These are phyloP conservation scores for Abortiporus biennis DNA, from an alignment of 1,284 basidiomycete genomes.

Conservation along the genomic window DNA sequence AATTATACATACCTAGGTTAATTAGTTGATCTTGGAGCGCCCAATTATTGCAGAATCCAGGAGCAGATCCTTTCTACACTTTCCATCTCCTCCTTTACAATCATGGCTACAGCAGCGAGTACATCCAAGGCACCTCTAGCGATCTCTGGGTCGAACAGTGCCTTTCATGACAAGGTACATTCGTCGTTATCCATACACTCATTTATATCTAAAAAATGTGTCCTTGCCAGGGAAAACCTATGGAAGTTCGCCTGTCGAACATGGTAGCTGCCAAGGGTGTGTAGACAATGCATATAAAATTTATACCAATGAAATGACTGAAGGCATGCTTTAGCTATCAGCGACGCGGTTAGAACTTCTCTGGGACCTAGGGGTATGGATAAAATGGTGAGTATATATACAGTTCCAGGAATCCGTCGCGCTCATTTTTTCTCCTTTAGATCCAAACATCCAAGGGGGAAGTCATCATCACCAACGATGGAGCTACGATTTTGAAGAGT, in stretches of 20 bases:
- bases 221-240: slow-evolving; percentile 73
- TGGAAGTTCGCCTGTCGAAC: slow-evolving; percentile 92
- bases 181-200: slow-evolving; percentile 1
- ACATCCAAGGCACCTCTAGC: slow-evolving; percentile 24
- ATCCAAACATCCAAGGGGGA: slow-evolving; percentile 98
- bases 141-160: slow-evolving; percentile 49
- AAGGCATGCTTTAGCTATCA: slow-evolving; percentile 67
- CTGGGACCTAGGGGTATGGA: slow-evolving; percentile 99
- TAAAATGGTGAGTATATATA: slow-evolving; percentile 73
- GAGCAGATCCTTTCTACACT: slow-evolving; percentile 5
- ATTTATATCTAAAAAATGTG: slow-evolving; percentile 25
- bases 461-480: slow-evolving; percentile 98
- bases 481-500: slow-evolving; percentile 96
- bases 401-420: not conserved
- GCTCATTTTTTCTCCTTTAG: slow-evolving; percentile 35
- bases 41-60: no score
- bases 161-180: slow-evolving; percentile 79
- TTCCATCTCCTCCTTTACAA: slow-evolving; percentile 31
- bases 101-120: slow-evolving; percentile 29
- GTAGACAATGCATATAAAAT: slow-evolving; percentile 17
- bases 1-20: no score
- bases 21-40: no score
- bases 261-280: slow-evolving; percentile 94
- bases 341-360: slow-evolving; percentile 95
- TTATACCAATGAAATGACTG: not conserved